A percentile compares a stretch with the other conserved stretches of the same genome.
phyloP scores from a whole-genome alignment of 139 green algal species.

The Pedinophyceae sp. region DNA sequence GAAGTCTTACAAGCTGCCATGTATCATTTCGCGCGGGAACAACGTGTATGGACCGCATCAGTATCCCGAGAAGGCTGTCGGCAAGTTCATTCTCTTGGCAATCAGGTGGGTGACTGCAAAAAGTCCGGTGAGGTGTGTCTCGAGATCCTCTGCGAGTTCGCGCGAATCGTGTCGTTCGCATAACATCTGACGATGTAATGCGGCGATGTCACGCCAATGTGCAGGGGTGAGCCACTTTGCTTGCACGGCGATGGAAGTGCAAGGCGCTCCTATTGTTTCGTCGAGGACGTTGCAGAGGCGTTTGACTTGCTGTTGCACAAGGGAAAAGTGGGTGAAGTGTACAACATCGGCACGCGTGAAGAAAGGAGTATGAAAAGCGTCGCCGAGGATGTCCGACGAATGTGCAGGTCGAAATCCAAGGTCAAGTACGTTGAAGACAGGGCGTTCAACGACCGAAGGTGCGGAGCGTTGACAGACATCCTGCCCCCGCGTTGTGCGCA shows the following conservation, averaged over 20 bases:
- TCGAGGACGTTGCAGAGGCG: constrained; percentile 85
- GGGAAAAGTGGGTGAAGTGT: constrained; percentile 54
- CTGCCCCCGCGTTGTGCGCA: constrained; percentile 61
- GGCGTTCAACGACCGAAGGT: constrained; percentile 31
- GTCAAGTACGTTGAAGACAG: constrained; percentile 28
- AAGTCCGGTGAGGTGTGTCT: neutral
- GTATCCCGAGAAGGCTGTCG: constrained; percentile 49
- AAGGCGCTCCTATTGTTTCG: constrained; percentile 62
- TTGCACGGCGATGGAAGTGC: constrained; percentile 32
- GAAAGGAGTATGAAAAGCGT: constrained; percentile 85
- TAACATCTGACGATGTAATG: no score
- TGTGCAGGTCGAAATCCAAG: constrained; percentile 12
- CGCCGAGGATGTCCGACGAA: constrained; percentile 51
- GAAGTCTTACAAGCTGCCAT: constrained; percentile 64
- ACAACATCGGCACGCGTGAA: constrained; percentile 94
- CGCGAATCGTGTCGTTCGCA: neutral
- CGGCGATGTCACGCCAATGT: neutral
- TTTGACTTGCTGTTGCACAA: constrained; percentile 79
- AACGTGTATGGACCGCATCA: constrained; percentile 97
- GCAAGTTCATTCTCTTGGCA: constrained; percentile 23
- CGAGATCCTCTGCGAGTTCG: neutral
- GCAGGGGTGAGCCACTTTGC: neutral
- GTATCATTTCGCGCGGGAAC: constrained; percentile 93
- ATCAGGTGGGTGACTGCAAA: neutral
- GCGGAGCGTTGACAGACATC: constrained; percentile 5